Conservation (phyloP, 108 stramenopile genomes). For the Cyclotella cryptica region DNA sequence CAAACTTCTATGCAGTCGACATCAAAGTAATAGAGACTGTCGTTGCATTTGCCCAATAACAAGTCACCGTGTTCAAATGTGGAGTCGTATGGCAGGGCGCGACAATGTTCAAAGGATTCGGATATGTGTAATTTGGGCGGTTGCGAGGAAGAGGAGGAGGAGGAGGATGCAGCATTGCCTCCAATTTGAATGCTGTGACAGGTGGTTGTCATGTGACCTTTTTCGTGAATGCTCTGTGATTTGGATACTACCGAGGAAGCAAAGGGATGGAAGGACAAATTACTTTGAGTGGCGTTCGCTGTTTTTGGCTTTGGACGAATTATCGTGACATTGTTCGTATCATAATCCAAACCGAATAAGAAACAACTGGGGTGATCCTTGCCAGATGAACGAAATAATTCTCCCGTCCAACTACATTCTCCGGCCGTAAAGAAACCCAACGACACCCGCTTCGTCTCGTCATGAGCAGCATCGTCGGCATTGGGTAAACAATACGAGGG, state of each 20-base stretch:
- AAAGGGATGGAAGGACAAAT: not conserved
- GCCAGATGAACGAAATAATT: constrained; percentile 40
- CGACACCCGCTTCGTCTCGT: constrained; percentile 21
- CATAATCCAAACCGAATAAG: constrained; percentile 51
- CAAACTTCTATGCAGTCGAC: constrained; percentile 48
- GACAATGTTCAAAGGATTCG: constrained; percentile 51
- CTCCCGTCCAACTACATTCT: constrained; percentile 43
- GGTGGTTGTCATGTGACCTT: constrained; percentile 64
- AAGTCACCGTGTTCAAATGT: constrained; percentile 48
- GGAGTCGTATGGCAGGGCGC: constrained; percentile 32
- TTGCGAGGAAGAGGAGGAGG: constrained; percentile 19
- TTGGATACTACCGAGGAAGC: not conserved
- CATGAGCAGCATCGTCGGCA: not conserved
- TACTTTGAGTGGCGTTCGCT: not conserved
- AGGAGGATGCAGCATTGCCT: constrained; percentile 16
- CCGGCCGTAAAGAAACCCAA: constrained; percentile 66
- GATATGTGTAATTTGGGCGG: constrained; percentile 47
- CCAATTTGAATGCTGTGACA: not conserved
- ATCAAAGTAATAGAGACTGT: constrained; percentile 47
- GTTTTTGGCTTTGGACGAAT: constrained; percentile 43
- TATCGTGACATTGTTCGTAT: constrained; percentile 46
- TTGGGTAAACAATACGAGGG: constrained; percentile 10
- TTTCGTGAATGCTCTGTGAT: constrained; percentile 16
- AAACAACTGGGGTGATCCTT: constrained; percentile 49
- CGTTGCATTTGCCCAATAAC: constrained; percentile 21